phyloP scores from a whole-genome alignment of 2,329 filamentous ascomycete species.

The Ophiostoma novo-ulmi region DNA sequence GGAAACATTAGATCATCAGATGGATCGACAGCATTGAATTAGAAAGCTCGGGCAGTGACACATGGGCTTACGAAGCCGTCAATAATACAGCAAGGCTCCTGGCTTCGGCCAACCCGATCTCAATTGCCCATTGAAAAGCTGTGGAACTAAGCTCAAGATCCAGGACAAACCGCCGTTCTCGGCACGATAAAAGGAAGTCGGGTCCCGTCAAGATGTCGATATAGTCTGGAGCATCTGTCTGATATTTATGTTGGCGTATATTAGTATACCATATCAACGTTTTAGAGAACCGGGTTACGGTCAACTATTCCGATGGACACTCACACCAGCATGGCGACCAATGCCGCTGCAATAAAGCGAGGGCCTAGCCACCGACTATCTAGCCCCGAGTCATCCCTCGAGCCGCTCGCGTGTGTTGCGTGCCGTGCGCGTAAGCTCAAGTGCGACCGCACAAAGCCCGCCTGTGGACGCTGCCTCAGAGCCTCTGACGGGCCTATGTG shows the following conservation, averaged over 20 bases:
- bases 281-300: neutral
- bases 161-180: neutral
- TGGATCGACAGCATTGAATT: neutral
- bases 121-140: neutral
- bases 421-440: conserved; percentile 81
- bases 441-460: conserved; percentile 75
- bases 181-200: conserved; percentile 1
- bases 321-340: neutral
- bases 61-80: neutral
- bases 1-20: neutral
- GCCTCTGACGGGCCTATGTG: conserved; percentile 62
- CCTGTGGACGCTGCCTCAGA: conserved; percentile 73
- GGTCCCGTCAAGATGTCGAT: neutral
- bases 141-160: neutral
- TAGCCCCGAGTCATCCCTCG: conserved; percentile 26
- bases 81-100: neutral
- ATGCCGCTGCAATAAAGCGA: neutral
- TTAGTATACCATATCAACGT: neutral
- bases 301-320: neutral
- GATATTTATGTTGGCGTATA: neutral
- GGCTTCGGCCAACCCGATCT: neutral
- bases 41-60: neutral
- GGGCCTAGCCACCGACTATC: neutral
- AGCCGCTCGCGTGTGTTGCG: conserved; percentile 70
- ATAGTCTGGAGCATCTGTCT: neutral